Base-by-base conservation (phyloP, 331 rosid genomes). In the Spiraea crenata region DNA sequence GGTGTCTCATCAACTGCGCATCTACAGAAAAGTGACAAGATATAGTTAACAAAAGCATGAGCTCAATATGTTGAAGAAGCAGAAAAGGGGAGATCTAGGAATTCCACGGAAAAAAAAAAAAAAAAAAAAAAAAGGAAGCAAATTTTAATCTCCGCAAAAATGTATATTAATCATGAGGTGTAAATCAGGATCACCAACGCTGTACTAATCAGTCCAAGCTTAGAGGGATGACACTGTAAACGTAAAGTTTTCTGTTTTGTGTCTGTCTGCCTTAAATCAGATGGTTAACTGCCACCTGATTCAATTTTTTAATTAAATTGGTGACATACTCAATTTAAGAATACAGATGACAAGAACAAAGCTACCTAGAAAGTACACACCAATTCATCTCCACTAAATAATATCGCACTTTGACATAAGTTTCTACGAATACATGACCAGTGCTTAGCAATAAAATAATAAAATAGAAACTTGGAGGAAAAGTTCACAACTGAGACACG, bases 1-100 rank as follows among this genome's bases (percentile, higher is more conserved):
- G 85, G 79, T 66, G 56, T 64, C 70, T 82, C 89, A 73, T 79
- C 85, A 60, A 25, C 84, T 60, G 79, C 72, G 78, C 99, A 93
- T 83, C 99, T 91, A 77, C 81, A 81, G 70, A 63, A 77, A 80
- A 75, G 66, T 62, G 38, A 46, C 69, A 44, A 34, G 10, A 51
- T 40, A 52, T 4, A 40, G 20, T 19, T 17, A 35, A 67, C 17
- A 6, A 13, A 39, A 11, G 15, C 40, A 54, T 19, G 8, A 20
- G 31, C 31, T 7, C 51, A 52, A 14, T 14, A 85, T 72, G 47
- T 51, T 41, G 50, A 58, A 69, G 49, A 48, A 54, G 70, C 38
- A 58, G 39, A 74, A 72, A 69, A 50, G 75, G 59, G 35, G 60
- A n/a, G 73, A 62, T 31, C 49, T 15, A 37, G 31, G 46, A 15